Base-by-base conservation (phyloP, 768 basidiomycete species). In the Leccinellum albellum region DNA sequence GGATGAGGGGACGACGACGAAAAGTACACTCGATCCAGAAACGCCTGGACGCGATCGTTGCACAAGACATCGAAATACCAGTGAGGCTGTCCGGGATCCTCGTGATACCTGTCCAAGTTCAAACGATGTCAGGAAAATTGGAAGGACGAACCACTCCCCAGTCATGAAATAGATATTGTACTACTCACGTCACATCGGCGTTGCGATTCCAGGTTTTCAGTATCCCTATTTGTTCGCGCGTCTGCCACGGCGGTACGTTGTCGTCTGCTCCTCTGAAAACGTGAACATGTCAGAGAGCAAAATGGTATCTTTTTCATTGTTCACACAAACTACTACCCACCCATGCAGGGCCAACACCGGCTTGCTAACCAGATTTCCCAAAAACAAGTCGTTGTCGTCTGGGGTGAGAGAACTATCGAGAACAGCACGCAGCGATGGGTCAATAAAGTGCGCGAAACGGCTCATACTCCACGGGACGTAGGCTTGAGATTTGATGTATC, bases 171-270 rank as follows among this genome's bases (percentile, higher is more conserved):
- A 26, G 24, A 58, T 58, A 51, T 4, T 35, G 37, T 3, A 68
- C 81, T 3, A 68, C 82, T 26, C 56, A 87, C 88, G 71, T 78
- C 21, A 81, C 75, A 55, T 87, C 78, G 15, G 79, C 77, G 7
- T 76, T 65, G 1, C 77, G 68, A 50, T 79, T 74, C 84, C 85
- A 88, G 3, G 82, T 75, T 58, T 80, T 79, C 28, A 94, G 59
- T 17, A 84, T 71, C 24, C 78, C 76, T 3, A 89, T 76, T 12
- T 81, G 75, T 67, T 87, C 85, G 21, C 94, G 80, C 3, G 85
- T 83, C 62, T 96, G 93, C 84, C 91, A 91, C 0, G 85, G 82
- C 2, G 94, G 92, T 4, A 97, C 94, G 59, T 97, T 95, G 37
- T 86, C 83, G 66, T 97, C 94, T 35, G 76, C 76, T 3, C 88